Evolutionary conservation across 1,284 basidiomycete genomes (phyloP).

Genomic region (Pascua guehoae): DNA sequence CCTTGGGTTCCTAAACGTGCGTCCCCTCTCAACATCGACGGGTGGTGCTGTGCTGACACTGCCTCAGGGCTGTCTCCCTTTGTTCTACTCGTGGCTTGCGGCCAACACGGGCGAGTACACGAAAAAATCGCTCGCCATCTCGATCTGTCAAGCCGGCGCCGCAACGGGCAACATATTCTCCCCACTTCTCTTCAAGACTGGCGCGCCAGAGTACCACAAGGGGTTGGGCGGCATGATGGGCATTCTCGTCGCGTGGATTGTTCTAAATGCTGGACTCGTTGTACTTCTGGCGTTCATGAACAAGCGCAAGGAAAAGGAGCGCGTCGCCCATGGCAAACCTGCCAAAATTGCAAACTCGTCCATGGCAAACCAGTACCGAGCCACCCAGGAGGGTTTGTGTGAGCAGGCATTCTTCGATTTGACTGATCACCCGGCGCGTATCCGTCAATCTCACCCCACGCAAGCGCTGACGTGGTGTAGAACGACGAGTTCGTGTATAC

Average conservation of each 20-base stretch:
- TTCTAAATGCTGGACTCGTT: constrained; percentile 7
- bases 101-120: constrained; percentile 33
- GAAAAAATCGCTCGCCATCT: constrained; percentile 37
- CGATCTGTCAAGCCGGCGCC: constrained; percentile 26
- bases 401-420: constrained; percentile 32
- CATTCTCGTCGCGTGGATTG: constrained; percentile 27
- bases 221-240: constrained; percentile 31
- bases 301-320: constrained; percentile 35
- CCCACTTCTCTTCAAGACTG: constrained; percentile 26
- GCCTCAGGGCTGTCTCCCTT: constrained; percentile 36
- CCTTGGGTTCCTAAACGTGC: constrained; percentile 37
- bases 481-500: constrained; percentile 27
- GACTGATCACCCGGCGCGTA: constrained; percentile 22
- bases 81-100: constrained; percentile 29
- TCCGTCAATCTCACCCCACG: no score
- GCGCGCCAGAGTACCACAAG: constrained; percentile 26
- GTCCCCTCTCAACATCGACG: no score
- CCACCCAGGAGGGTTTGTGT: constrained; percentile 8
- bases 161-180: constrained; percentile 32
- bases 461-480: not conserved
- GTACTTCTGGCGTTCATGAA: constrained; percentile 31
- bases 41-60: no score
- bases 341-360: constrained; percentile 39
- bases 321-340: constrained; percentile 40
- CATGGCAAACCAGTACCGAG: constrained; percentile 22